Evolutionary conservation across 1,139 yeast genomes (phyloP), one percentile per base, ranked within the genome.

Genomic region (Suhomyces maxii): DNA sequence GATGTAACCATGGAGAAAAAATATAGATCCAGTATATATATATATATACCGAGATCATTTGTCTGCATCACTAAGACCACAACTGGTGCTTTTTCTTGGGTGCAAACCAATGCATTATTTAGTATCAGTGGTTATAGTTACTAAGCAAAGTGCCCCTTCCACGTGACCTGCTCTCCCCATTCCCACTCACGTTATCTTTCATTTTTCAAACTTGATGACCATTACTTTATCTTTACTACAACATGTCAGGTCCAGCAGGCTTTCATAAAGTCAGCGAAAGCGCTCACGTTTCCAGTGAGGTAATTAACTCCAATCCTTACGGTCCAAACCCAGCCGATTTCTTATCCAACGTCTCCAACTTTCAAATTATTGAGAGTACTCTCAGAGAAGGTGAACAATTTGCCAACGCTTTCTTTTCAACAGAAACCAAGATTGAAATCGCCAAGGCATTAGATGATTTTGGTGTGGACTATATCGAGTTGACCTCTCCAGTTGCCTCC

Each of bases 311-410:
- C 45, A 91, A 91, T 65, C 98, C 98, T 53, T 93, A 93, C 61
- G 98, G 97, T 28, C 96, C 97, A 53, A 86, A 91, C 65, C 98
- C 98, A 45, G 82, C 90, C 49, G 99, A 93, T 73, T 90, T 76
- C 64, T 73, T 93, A 54, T 89, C 97, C 18, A 93, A 93, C 64
- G 98, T 93, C 40, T 79, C 84, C 59, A 84, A 83, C 61, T 93
- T 91, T 73, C 91, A 91, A 76, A 74, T 93, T 60, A 93, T 93
- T 62, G 99, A 93, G 73, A 89, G 97, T 18, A 93, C 98, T 30
- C 78, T 93, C 54, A 85, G 98, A 79, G 99, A 93, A 72, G 98
- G 99, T 67, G 99, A 93, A 73, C 99, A 93, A 69, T 93, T 93
- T 67, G 97, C 98, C 63, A 93, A 91, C 65, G 97, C 99, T 9